Percentiles rank a stretch among this genome's conserved stretches.
Evolutionary conservation across 2,329 filamentous ascomycete genomes (phyloP).

Genomic region (Penicillium sp.): DNA sequence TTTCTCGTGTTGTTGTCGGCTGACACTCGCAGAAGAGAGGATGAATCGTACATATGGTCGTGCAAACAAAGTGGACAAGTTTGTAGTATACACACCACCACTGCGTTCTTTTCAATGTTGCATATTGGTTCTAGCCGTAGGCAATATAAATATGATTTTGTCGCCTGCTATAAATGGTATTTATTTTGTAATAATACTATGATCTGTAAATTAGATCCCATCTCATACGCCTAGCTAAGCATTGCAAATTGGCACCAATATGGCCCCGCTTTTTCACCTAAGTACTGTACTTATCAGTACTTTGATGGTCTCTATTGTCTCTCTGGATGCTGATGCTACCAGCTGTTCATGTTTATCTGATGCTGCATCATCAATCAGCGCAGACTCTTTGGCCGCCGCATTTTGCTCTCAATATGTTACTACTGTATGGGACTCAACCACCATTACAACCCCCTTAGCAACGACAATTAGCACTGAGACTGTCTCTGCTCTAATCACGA

Average conservation of each 20-base stretch:
- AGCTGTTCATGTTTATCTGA: constrained; percentile 6
- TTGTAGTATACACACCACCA: too few species aligned
- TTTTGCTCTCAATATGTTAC: constrained; percentile 7
- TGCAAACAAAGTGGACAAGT: too few species aligned
- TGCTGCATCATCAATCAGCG: constrained; percentile 5
- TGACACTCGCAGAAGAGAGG: not conserved
- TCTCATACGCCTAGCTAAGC: not conserved
- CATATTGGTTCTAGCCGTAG: not conserved
- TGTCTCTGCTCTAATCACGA: constrained; percentile 1
- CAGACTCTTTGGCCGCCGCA: not conserved
- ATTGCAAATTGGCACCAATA: not conserved
- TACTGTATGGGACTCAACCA: constrained; percentile 1
- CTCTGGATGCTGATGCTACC: not conserved
- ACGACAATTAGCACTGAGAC: not conserved
- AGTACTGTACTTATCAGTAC: not conserved
- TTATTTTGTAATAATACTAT: not conserved
- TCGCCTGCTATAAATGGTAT: not conserved
- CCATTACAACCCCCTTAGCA: constrained; percentile 4
- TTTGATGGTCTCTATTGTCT: not conserved
- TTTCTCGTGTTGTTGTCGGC: not conserved
- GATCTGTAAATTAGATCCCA: not conserved
- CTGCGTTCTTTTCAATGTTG: not conserved
- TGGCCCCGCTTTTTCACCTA: not conserved
- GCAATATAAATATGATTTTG: not conserved
- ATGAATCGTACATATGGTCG: too few species aligned